These are phyloP conservation scores for Suhomyces guaymorum DNA, from an alignment of 1,139 yeast species.

Conservation along the genomic window DNA sequence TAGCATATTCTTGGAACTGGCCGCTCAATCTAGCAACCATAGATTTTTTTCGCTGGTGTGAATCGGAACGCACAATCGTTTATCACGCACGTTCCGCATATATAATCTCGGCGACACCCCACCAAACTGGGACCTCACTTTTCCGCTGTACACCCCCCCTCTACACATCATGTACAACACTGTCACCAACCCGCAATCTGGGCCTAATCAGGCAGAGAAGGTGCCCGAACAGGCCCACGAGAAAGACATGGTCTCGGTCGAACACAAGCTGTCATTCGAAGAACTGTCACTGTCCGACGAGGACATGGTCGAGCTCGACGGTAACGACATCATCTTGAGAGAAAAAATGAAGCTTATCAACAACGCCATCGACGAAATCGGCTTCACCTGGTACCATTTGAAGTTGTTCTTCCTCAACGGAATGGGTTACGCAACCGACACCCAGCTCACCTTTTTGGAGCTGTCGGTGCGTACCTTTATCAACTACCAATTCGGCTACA, in stretches of 20 bases:
- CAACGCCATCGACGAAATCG: slow-evolving; percentile 52
- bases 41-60: too few species aligned
- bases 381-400: slow-evolving; percentile 51
- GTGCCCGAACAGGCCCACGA: background rate
- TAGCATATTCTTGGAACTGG: too few species aligned
- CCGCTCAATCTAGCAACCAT: too few species aligned
- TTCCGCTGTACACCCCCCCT: too few species aligned
- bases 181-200: too few species aligned
- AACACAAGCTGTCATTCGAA: slow-evolving; percentile 8
- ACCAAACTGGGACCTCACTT: too few species aligned
- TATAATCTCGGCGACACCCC: too few species aligned
- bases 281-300: slow-evolving; percentile 10
- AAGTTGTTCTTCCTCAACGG: slow-evolving; percentile 50
- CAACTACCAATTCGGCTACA: slow-evolving; percentile 44
- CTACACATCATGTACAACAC: too few species aligned
- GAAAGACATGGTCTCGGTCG: slow-evolving; percentile 7
- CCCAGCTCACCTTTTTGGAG: slow-evolving; percentile 51
- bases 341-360: slow-evolving; percentile 42
- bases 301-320: slow-evolving; percentile 24
- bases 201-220: too few species aligned
- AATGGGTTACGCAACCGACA: slow-evolving; percentile 65
- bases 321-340: slow-evolving; percentile 31
- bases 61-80: too few species aligned
- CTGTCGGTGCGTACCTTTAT: slow-evolving; percentile 38
- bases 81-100: too few species aligned